Conservation (phyloP, 495 filamentous ascomycete species). For the Penicillium goetzii region DNA sequence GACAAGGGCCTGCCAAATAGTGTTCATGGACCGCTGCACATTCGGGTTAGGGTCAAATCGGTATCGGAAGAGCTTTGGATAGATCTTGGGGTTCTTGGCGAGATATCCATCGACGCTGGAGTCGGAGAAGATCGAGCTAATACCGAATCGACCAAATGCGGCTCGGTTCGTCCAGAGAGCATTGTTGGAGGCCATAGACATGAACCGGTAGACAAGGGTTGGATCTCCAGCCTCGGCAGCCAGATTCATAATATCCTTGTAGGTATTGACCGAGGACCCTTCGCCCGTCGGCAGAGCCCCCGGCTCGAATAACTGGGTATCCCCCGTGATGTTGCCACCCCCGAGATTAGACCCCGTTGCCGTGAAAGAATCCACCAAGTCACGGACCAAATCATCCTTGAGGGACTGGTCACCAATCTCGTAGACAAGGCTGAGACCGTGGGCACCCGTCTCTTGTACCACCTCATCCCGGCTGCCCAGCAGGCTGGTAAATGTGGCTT, state of each 20-base stretch:
- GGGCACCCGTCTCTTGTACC: conserved; percentile 91
- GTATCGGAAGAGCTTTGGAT: conserved; percentile 92
- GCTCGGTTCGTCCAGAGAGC: conserved; percentile 94
- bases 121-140: conserved; percentile 88
- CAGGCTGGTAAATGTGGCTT: conserved; percentile 84
- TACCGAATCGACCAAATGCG: conserved; percentile 90
- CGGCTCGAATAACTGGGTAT: conserved; percentile 93
- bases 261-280: conserved; percentile 85
- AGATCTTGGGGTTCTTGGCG: conserved; percentile 83
- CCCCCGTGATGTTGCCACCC: conserved; percentile 74
- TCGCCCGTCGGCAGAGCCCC: conserved; percentile 90
- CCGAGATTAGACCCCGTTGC: conserved; percentile 68
- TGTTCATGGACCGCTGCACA: conserved; percentile 92
- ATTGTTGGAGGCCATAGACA: conserved; percentile 92
- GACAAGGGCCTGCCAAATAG: conserved; percentile 92
- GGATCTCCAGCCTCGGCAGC: conserved; percentile 93
- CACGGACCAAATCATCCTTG: conserved; percentile 80
- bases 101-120: conserved; percentile 74
- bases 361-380: conserved; percentile 87
- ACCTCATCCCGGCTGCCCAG: conserved; percentile 87
- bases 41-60: conserved; percentile 91
- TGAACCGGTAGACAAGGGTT: conserved; percentile 93
- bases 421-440: conserved; percentile 87
- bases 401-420: conserved; percentile 82
- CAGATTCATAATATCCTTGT: conserved; percentile 92